Conservation (phyloP, 1,139 yeast genomes). For the Chernovozyma sophiae-reginae region DNA sequence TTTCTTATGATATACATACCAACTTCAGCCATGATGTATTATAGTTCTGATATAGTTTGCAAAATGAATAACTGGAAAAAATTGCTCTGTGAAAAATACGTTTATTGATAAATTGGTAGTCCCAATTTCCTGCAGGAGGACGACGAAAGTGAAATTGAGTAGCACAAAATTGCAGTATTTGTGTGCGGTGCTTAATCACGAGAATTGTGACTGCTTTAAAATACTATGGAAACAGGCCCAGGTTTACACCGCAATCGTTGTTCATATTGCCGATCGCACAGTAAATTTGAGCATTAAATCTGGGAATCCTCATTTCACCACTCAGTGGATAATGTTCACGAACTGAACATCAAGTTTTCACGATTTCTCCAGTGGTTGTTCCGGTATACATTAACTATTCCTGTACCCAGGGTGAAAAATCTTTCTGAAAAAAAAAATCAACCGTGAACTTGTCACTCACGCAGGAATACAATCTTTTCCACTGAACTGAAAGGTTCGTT, state of each 20-base stretch:
- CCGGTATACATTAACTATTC: background rate
- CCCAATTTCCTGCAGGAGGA: slow-evolving; percentile 4
- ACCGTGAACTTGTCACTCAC: background rate
- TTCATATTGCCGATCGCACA: too few species aligned
- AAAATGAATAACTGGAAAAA: slow-evolving; percentile 6
- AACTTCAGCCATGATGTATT: slow-evolving; percentile 43
- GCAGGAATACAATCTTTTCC: background rate
- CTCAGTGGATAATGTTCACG: background rate
- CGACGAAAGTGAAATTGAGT: background rate
- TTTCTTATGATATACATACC: slow-evolving; percentile 29
- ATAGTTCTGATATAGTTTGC: slow-evolving; percentile 9
- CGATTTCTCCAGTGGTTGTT: too few species aligned
- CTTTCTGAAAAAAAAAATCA: slow-evolving; percentile 1
- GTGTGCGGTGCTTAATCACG: slow-evolving; percentile 6
- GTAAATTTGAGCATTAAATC: too few species aligned
- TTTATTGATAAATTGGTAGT: background rate
- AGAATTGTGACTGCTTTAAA: slow-evolving; percentile 8
- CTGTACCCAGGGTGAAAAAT: slow-evolving; percentile 3
- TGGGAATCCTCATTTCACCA: background rate
- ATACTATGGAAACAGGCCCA: background rate
- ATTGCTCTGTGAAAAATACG: slow-evolving; percentile 9
- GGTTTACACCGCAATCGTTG: background rate
- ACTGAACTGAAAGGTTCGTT: too few species aligned
- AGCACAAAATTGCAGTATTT: slow-evolving; percentile 1
- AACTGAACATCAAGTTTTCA: too few species aligned